Evolutionary conservation across 148 eudicot genomes (phyloP).

Genomic region (Fagopyrum homotropicum): DNA sequence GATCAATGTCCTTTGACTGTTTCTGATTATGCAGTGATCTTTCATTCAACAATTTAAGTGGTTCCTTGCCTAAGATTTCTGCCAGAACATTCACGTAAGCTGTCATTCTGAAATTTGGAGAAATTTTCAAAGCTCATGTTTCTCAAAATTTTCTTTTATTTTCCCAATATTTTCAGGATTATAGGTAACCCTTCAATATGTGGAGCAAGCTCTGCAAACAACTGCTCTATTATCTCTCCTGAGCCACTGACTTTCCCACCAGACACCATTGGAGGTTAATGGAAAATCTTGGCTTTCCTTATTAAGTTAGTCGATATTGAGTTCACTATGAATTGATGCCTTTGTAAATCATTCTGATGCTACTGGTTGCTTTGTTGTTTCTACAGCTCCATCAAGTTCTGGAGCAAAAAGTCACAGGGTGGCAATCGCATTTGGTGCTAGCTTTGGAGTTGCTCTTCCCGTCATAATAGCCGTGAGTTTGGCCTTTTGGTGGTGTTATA

Average conservation of each 20-base stretch:
- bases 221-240: conserved; percentile 63
- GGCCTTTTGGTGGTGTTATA: conserved; percentile 72
- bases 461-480: conserved; percentile 30
- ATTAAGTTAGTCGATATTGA: neutral
- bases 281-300: neutral
- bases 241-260: conserved; percentile 72
- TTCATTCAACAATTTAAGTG: conserved; percentile 85
- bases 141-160: conserved; percentile 4
- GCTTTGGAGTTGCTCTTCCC: conserved; percentile 52
- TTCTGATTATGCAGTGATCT: conserved; percentile 49
- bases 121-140: neutral
- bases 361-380: neutral
- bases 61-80: conserved; percentile 64
- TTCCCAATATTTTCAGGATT: conserved; percentile 37
- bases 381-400: conserved; percentile 36
- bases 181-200: conserved; percentile 75
- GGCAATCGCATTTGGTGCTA: conserved; percentile 61
- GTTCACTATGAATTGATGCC: neutral
- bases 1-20: neutral
- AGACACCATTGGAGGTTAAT: conserved; percentile 41
- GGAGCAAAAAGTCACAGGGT: conserved; percentile 40
- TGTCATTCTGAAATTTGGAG: neutral
- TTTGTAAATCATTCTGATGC: neutral
- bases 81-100: conserved; percentile 76
- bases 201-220: conserved; percentile 37